Base-by-base conservation (phyloP, 2,329 filamentous ascomycete species). In the Aspergillus sp. region DNA sequence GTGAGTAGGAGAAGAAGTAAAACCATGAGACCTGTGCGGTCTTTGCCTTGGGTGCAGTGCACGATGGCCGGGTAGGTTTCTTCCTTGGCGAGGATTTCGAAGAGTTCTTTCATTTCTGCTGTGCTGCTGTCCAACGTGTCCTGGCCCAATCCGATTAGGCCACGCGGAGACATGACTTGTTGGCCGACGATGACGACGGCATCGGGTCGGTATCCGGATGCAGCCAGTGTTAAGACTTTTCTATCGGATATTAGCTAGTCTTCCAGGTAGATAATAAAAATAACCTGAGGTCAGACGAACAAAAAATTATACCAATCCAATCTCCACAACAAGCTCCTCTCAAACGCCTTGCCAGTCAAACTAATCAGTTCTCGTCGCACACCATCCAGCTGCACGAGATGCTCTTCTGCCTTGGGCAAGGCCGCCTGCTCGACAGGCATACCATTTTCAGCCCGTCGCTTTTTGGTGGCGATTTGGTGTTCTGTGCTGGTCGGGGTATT, bases 21-120 rank as follows among this genome's bases (percentile, higher is more conserved):
- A 5, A 88, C 72, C 8, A 87, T 72, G 9, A 95, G 70, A 0
- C 90, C 90, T 1, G 82, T 90, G 2, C 90, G 79, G 59, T 95
- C 90, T 62, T 95, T 95, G 45, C 90, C 90, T 58, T 94, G 88
- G 1, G 89, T 93, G 65, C 90, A 95, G 65, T 95, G 88, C 2
- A 93, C 69, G 6, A 95, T 61, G 1, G 83, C 65, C 0, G 89
- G 88, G 50, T 82, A 81, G 11, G 73, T 73, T 0, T 63, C 53
- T 2, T 70, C 61, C 1, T 73, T 61, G 7, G 73, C 66, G 45
- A 95, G 81, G 1, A 80, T 65, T 31, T 82, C 75, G 49, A 96
- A 88, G 0, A 88, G 83, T 26, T 78, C 67, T 5, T 77, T 77
- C 46, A 97, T 89, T 35, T 76, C 75, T 1, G 67, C 62, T 0